Evolutionary conservation across 805 yeast species (phyloP).

Genomic region (Torulaspora delbrueckii): DNA sequence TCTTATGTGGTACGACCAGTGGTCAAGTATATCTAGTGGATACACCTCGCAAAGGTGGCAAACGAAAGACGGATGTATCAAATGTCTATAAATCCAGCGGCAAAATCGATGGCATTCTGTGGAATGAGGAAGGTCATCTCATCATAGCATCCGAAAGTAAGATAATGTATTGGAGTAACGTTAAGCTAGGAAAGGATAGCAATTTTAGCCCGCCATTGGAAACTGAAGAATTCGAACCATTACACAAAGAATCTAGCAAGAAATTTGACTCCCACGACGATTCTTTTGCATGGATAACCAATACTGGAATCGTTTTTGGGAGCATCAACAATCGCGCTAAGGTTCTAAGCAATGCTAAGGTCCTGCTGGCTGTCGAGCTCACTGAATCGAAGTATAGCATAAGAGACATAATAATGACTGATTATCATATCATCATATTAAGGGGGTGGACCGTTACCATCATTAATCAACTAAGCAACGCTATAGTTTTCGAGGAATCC

Average conservation of each 20-base stretch:
- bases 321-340: conserved; percentile 23
- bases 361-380: conserved; percentile 39
- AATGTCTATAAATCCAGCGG: conserved; percentile 10
- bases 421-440: conserved; percentile 50
- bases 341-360: conserved; percentile 36
- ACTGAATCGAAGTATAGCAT: conserved; percentile 36
- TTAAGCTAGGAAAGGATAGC: conserved; percentile 11
- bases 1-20: conserved; percentile 24
- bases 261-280: conserved; percentile 30
- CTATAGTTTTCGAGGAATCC: conserved; percentile 41
- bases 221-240: conserved; percentile 37
- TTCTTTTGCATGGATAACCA: conserved; percentile 46
- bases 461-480: conserved; percentile 49
- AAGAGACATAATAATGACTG: conserved; percentile 43
- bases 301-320: conserved; percentile 46
- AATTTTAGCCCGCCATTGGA: conserved; percentile 32
- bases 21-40: conserved; percentile 23
- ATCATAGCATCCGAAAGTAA: conserved; percentile 22
- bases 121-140: conserved; percentile 10
- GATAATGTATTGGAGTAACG: conserved; percentile 23
- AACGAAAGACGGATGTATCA: conserved; percentile 10
- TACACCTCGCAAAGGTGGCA: conserved; percentile 10
- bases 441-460: conserved; percentile 41
- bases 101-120: conserved; percentile 29
- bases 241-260: conserved; percentile 32